phyloP scores from a whole-genome alignment of 164 flowering plant species.

The Santalum album region DNA sequence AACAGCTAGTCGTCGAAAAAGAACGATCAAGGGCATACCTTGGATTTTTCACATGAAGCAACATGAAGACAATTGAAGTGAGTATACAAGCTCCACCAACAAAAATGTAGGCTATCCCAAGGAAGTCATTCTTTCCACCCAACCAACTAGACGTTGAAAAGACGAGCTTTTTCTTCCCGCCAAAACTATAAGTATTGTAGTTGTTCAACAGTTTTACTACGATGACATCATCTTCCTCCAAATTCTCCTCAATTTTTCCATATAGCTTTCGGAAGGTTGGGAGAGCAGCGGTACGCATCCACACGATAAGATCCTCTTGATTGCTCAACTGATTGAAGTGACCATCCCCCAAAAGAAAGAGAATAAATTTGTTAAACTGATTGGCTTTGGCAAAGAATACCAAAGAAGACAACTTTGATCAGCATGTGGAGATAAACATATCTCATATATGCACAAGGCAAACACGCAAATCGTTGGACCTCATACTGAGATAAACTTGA shows the following conservation, averaged over 20 bases:
- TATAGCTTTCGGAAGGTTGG: slow-evolving; percentile 85
- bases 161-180: slow-evolving; percentile 70
- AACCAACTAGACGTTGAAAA: slow-evolving; percentile 78
- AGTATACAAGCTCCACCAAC: slow-evolving; percentile 50
- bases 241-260: slow-evolving; percentile 74
- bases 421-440: neutral
- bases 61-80: slow-evolving; percentile 43
- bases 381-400: too few relatives aligned
- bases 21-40: slow-evolving; percentile 28
- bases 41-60: slow-evolving; percentile 61
- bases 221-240: slow-evolving; percentile 49
- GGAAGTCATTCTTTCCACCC: slow-evolving; percentile 78
- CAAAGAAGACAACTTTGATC: neutral
- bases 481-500: too few relatives aligned
- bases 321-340: slow-evolving; percentile 49
- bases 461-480: too few relatives aligned
- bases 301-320: slow-evolving; percentile 86
- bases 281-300: slow-evolving; percentile 95
- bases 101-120: slow-evolving; percentile 54
- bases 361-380: neutral
- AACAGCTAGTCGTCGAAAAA: too few relatives aligned
- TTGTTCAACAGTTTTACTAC: slow-evolving; percentile 49
- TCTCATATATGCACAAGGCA: neutral
- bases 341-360: slow-evolving; percentile 8
- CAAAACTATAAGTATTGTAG: slow-evolving; percentile 86